phyloP scores from a whole-genome alignment of 2,329 filamentous ascomycete genomes.

The Penicillium sp. region DNA sequence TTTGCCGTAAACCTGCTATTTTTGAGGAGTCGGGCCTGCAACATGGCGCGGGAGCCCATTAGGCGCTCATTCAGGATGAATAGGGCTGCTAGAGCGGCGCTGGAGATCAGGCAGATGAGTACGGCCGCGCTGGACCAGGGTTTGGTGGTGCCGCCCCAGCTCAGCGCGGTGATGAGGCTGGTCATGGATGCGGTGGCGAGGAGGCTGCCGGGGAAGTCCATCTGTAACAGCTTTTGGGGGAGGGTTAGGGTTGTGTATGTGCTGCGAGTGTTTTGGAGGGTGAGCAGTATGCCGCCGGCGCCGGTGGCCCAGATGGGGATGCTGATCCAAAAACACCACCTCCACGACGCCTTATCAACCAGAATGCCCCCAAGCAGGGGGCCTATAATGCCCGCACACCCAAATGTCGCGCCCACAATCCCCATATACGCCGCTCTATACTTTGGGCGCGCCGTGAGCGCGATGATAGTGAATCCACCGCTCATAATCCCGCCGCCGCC shows the following conservation, averaged over 20 bases:
- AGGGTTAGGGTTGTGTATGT: slow-evolving; percentile 4
- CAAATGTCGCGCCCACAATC: slow-evolving; percentile 1
- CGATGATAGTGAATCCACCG: slow-evolving; percentile 24
- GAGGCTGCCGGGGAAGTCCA: slow-evolving; percentile 22
- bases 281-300: slow-evolving; percentile 21
- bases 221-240: slow-evolving; percentile 21
- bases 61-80: slow-evolving; percentile 16
- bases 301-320: slow-evolving; percentile 28
- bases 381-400: slow-evolving; percentile 21
- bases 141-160: slow-evolving; percentile 25
- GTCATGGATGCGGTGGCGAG: slow-evolving; percentile 21
- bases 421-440: slow-evolving; percentile 21
- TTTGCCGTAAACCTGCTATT: slow-evolving; percentile 32
- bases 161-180: slow-evolving; percentile 22
- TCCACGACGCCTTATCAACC: slow-evolving; percentile 10
- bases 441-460: slow-evolving; percentile 22
- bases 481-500: slow-evolving; percentile 35
- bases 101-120: slow-evolving; percentile 19
- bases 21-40: slow-evolving; percentile 33
- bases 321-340: slow-evolving; percentile 30
- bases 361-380: slow-evolving; percentile 7
- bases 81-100: slow-evolving; percentile 17
- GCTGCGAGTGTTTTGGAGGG: slow-evolving; percentile 21
- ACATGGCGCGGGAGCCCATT: slow-evolving; percentile 24
- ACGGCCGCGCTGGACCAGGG: slow-evolving; percentile 20